Evolutionary conservation across 108 stramenopile genomes (phyloP).

Genomic region (Chaetoceros muelleri): DNA sequence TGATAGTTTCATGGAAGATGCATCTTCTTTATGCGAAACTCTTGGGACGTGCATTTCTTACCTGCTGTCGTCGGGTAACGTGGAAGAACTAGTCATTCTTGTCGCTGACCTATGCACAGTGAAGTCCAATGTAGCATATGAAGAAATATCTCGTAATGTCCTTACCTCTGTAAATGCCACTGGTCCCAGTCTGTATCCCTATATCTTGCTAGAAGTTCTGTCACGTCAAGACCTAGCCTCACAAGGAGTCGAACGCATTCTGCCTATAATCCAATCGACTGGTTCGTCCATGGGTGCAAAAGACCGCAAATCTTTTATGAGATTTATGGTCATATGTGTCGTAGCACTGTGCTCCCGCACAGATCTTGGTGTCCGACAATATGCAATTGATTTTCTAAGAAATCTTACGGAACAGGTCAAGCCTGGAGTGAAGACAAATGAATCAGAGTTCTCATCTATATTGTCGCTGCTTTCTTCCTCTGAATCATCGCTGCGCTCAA

Average conservation of each 20-base stretch:
- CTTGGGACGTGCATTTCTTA: too few species aligned
- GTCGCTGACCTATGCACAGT: too few species aligned
- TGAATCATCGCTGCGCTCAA: constrained; percentile 13
- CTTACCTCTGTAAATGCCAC: too few species aligned
- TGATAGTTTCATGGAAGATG: too few species aligned
- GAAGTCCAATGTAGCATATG: too few species aligned
- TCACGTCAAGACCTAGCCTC: too few species aligned
- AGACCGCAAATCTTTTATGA: neutral
- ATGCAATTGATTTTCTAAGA: constrained; percentile 24
- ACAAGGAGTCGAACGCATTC: constrained; percentile 25
- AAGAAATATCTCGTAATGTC: too few species aligned
- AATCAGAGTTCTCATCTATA: constrained; percentile 5
- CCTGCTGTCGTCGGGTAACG: too few species aligned
- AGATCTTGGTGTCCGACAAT: constrained; percentile 26
- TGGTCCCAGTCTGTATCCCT: too few species aligned
- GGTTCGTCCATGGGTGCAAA: constrained; percentile 1
- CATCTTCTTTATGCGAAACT: too few species aligned
- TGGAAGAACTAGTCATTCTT: too few species aligned
- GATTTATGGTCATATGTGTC: constrained; percentile 26
- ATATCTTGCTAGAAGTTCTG: too few species aligned
- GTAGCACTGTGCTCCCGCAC: constrained; percentile 32
- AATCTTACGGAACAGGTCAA: constrained; percentile 12
- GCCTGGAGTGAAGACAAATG: neutral
- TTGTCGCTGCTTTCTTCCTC: neutral
- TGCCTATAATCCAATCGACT: constrained; percentile 10